phyloP scores from a whole-genome alignment of 2,329 filamentous ascomycete genomes.

The Emydomyces testavorans region DNA sequence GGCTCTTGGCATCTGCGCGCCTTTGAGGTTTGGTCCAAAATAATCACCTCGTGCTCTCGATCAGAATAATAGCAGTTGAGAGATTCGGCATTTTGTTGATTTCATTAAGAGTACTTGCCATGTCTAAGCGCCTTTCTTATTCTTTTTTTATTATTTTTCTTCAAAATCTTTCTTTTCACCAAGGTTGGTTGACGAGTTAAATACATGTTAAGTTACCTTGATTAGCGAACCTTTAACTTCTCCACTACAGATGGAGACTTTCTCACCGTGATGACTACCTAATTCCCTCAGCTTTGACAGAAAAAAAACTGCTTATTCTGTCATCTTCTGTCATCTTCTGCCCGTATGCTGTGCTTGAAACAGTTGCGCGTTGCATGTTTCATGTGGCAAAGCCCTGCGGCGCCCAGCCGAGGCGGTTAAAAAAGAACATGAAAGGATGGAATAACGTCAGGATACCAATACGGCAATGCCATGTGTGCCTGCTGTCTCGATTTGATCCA shows the following conservation, averaged over 20 bases:
- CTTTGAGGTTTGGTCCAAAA: no score
- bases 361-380: neutral
- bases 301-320: neutral
- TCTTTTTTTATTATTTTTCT: neutral
- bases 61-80: no score
- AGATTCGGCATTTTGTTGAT: neutral
- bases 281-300: no score
- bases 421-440: neutral
- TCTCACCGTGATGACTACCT: no score
- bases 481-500: neutral
- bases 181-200: no score
- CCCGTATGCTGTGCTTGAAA: neutral
- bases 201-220: no score
- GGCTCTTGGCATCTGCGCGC: neutral
- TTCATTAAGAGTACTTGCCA: neutral
- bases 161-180: neutral
- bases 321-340: neutral
- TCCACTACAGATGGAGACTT: neutral
- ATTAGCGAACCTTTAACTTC: neutral
- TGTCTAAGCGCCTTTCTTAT: neutral
- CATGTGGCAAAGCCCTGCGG: neutral
- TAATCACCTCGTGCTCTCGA: no score
- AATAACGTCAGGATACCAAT: neutral
- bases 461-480: conserved; percentile 1
- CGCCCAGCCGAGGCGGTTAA: neutral